phyloP scores from a whole-genome alignment of 1,284 basidiomycete species.

The Sanghuangporus sanghuang region DNA sequence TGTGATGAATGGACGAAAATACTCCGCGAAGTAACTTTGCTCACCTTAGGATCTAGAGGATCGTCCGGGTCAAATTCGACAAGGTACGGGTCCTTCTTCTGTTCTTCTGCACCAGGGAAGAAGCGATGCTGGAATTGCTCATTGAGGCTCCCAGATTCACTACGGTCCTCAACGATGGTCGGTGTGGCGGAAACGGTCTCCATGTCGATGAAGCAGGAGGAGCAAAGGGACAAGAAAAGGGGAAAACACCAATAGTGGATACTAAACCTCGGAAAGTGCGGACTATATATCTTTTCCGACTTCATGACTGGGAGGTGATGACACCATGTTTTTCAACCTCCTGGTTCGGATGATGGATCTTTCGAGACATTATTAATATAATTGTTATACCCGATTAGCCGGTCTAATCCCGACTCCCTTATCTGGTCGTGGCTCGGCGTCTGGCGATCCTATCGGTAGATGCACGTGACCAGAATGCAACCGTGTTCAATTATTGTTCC shows the following conservation, averaged over 20 bases:
- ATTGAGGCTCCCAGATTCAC: conserved; percentile 12
- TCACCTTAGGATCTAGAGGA: conserved; percentile 38
- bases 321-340: background rate
- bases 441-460: background rate
- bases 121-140: conserved; percentile 13
- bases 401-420: background rate
- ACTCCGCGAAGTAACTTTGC: background rate
- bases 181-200: conserved; percentile 12
- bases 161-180: conserved; percentile 15
- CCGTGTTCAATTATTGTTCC: too few species aligned
- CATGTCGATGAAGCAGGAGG: background rate
- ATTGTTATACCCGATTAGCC: background rate
- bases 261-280: background rate
- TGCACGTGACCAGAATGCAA: background rate
- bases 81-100: conserved; percentile 26
- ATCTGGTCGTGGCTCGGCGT: background rate
- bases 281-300: background rate
- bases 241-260: background rate
- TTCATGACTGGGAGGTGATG: conserved; percentile 3
- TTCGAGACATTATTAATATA: background rate
- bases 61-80: conserved; percentile 34
- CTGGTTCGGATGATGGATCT: background rate
- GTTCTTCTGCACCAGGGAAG: conserved; percentile 16
- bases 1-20: background rate
- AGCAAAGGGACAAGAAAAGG: background rate